Percentiles rank a stretch among this genome's conserved stretches.
Evolutionary conservation across 352 stramenopile genomes (phyloP).

Genomic region (Saprolegnia diclina): DNA sequence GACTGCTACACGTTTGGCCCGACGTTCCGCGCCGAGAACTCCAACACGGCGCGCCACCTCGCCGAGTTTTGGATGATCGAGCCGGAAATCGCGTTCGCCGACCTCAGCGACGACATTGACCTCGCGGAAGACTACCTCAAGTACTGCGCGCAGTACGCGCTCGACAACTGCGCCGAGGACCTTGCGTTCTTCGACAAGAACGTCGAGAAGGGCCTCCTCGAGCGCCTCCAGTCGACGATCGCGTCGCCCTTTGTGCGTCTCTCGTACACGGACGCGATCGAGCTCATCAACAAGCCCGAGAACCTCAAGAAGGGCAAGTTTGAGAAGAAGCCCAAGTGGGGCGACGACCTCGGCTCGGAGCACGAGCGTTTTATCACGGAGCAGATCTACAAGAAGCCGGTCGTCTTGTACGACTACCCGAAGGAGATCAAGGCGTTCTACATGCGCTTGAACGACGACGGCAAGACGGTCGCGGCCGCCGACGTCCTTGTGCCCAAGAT

Average conservation of each 20-base stretch:
- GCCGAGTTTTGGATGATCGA: slow-evolving; percentile 99
- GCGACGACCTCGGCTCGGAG: slow-evolving; percentile 95
- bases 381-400: slow-evolving; percentile 76
- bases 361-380: slow-evolving; percentile 96
- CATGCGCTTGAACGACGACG: slow-evolving; percentile 98
- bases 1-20: slow-evolving; percentile 98
- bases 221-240: slow-evolving; percentile 47
- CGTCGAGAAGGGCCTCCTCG: slow-evolving; percentile 85
- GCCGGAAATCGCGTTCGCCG: slow-evolving; percentile 86
- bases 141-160: slow-evolving; percentile 89
- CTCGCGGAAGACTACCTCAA: slow-evolving; percentile 96
- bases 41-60: slow-evolving; percentile 96
- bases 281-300: slow-evolving; percentile 82
- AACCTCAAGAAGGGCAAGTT: slow-evolving; percentile 85
- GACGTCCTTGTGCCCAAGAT: slow-evolving; percentile 97
- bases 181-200: slow-evolving; percentile 93
- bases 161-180: slow-evolving; percentile 90
- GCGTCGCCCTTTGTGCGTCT: slow-evolving; percentile 68
- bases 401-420: slow-evolving; percentile 99
- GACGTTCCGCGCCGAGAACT: slow-evolving; percentile 99
- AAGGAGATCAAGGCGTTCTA: slow-evolving; percentile 99
- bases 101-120: slow-evolving; percentile 91
- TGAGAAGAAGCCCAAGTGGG: slow-evolving; percentile 86
- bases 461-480: slow-evolving; percentile 95
- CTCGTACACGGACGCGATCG: slow-evolving; percentile 93